A percentile compares a stretch with the other conserved stretches of the same genome.
These are phyloP conservation scores for Talaromyces sp. DNA, from an alignment of 2,329 filamentous ascomycete genomes.

Conservation along the genomic window DNA sequence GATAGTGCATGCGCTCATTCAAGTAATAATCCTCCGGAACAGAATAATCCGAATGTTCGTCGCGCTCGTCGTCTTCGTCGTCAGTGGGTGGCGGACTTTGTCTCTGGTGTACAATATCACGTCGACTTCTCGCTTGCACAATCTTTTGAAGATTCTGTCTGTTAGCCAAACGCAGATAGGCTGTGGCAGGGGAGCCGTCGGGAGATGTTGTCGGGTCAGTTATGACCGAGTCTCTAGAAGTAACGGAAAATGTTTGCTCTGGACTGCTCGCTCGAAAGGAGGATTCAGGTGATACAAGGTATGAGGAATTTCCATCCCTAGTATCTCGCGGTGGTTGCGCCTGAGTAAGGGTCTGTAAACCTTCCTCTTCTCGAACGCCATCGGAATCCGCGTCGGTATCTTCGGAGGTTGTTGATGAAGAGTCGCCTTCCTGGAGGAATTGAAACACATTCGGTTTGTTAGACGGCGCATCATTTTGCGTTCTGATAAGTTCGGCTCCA, in stretches of 20 bases:
- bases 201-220: slow-evolving; percentile 28
- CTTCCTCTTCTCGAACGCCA: slow-evolving; percentile 21
- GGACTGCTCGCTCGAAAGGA: slow-evolving; percentile 32
- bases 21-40: slow-evolving; percentile 34
- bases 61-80: slow-evolving; percentile 21
- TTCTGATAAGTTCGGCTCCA: slow-evolving; percentile 4
- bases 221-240: slow-evolving; percentile 27
- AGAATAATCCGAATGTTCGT: slow-evolving; percentile 31
- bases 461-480: background rate
- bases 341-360: background rate
- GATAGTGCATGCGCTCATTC: slow-evolving; percentile 20
- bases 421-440: slow-evolving; percentile 26
- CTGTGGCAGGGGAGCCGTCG: slow-evolving; percentile 26
- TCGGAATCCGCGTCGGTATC: slow-evolving; percentile 23
- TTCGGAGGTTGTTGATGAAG: slow-evolving; percentile 10
- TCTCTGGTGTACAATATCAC: slow-evolving; percentile 20
- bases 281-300: slow-evolving; percentile 29
- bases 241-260: slow-evolving; percentile 32
- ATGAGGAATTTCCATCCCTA: slow-evolving; percentile 20
- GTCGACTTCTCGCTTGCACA: slow-evolving; percentile 22
- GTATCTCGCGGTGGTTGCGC: slow-evolving; percentile 15
- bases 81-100: slow-evolving; percentile 13
- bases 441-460: slow-evolving; percentile 38
- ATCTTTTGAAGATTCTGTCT: slow-evolving; percentile 21
- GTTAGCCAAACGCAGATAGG: slow-evolving; percentile 27